Base-by-base conservation (phyloP, 2,329 filamentous ascomycete genomes). In the Apiospora rasikravindrae region DNA sequence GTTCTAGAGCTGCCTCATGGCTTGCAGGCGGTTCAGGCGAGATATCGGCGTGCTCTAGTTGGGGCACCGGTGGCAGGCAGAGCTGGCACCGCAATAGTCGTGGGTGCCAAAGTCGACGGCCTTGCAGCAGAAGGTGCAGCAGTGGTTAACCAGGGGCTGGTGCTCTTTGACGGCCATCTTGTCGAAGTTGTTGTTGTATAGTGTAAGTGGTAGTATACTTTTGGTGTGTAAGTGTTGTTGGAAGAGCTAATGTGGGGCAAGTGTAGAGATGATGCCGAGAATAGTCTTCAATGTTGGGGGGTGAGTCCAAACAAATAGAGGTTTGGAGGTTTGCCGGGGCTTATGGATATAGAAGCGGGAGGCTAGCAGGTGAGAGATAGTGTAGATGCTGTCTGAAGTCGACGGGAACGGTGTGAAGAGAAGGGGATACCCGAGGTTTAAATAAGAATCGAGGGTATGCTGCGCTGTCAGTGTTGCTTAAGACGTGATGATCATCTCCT, bases 101-200 rank as follows among this genome's bases (percentile, higher is more conserved):
- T 88, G 86, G 67, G 84, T 84, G 73, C 86, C 86, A 71, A 84
- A 85, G 76, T 87, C 85, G 70, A 84, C 82, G 45, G 84, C 84
- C 76, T 84, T 86, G 82, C 86, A 88, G 80, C 86, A 88, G 75
- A 84, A 86, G 37, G 83, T 83, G 82, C 86, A 88, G 84, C 86
- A 88, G 75, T 83, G 77, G 80, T 85, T 82, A 81, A 87, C 83
- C 71, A 86, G 84, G 71, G 82, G 82, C 73, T 84, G 79, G 74
- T 80, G 78, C 71, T 84, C 83, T 76, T 83, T 81, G 80, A 82
- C 77, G 76, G 81, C 81, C 85, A 87, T 87, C 74, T 73, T 49
- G 26, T 53, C 61, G 64, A 26, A 22, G 49, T 57, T 44, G 74
- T 66, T 69, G 70, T 67, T 29, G 26, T 33, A 19, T 61, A 4